Evolutionary conservation across 768 basidiomycete genomes (phyloP).

Genomic region (Scleroderma bovista): DNA sequence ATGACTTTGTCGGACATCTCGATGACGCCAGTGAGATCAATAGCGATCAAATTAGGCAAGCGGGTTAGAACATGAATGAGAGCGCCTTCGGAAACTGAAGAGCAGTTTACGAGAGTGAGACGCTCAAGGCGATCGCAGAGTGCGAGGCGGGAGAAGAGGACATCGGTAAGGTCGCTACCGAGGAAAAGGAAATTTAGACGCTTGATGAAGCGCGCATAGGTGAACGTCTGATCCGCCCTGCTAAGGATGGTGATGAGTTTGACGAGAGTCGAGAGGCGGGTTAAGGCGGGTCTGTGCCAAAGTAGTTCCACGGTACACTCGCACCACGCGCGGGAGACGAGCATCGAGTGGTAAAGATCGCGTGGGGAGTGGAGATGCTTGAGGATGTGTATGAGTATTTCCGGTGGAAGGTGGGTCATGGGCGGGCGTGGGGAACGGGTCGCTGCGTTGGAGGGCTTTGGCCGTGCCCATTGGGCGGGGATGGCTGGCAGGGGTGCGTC

Average conservation of each 20-base stretch:
- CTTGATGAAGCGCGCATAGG: slow-evolving; percentile 82
- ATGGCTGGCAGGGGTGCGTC: slow-evolving; percentile 36
- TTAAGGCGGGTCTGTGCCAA: slow-evolving; percentile 86
- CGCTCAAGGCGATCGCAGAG: slow-evolving; percentile 81
- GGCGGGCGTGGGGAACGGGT: slow-evolving; percentile 39
- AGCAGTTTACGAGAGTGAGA: slow-evolving; percentile 81
- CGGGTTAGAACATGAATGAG: slow-evolving; percentile 60
- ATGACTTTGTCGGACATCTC: slow-evolving; percentile 70
- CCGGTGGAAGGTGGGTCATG: slow-evolving; percentile 74
- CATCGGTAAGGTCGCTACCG: slow-evolving; percentile 63
- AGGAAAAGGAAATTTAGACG: slow-evolving; percentile 85
- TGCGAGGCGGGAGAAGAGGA: slow-evolving; percentile 63
- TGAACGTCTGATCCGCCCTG: slow-evolving; percentile 66
- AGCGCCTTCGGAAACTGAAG: slow-evolving; percentile 54
- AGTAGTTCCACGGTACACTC: slow-evolving; percentile 92
- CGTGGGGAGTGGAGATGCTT: slow-evolving; percentile 70
- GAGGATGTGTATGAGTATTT: slow-evolving; percentile 90
- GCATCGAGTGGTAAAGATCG: slow-evolving; percentile 70
- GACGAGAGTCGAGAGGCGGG: slow-evolving; percentile 61
- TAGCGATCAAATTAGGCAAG: slow-evolving; percentile 75
- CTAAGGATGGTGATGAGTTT: slow-evolving; percentile 73
- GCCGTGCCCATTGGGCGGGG: slow-evolving; percentile 60
- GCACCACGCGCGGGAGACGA: slow-evolving; percentile 91
- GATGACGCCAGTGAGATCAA: slow-evolving; percentile 74
- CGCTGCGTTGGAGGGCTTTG: slow-evolving; percentile 31